Evolutionary conservation across 225 moss, liverwort and hornwort species (phyloP).

Genomic region (Bryum argenteum): DNA sequence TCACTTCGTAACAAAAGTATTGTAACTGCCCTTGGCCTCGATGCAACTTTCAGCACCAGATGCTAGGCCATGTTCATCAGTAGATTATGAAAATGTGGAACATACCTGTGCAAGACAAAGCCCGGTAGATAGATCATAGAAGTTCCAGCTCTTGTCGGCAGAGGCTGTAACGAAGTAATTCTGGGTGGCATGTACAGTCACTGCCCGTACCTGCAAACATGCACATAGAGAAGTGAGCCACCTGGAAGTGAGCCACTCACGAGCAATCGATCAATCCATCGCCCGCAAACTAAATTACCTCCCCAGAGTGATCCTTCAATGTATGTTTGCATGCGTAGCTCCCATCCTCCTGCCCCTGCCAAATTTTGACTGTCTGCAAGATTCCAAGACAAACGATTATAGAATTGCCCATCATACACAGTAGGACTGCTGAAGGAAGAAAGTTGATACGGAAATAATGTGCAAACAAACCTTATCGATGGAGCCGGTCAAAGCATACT

Average conservation of each 20-base stretch:
- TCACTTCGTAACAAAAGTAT: not conserved
- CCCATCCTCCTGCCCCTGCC: slow-evolving; percentile 94
- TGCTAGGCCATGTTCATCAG: not conserved
- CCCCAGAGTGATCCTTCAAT: slow-evolving; percentile 80
- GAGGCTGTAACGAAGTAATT: slow-evolving; percentile 96
- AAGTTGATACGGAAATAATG: not conserved
- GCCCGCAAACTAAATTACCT: slow-evolving; percentile 43
- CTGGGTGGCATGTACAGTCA: slow-evolving; percentile 93
- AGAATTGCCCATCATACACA: not conserved
- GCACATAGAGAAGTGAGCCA: not conserved
- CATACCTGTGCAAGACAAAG: slow-evolving; percentile 85
- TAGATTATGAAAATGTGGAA: not conserved
- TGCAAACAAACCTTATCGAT: slow-evolving; percentile 79
- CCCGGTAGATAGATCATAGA: slow-evolving; percentile 67
- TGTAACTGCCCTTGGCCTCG: not conserved
- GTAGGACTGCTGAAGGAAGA: not conserved
- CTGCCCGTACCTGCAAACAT: slow-evolving; percentile 80
- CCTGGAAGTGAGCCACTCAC: not conserved
- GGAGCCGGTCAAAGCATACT: slow-evolving; percentile 85
- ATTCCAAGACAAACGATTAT: slow-evolving; percentile 16
- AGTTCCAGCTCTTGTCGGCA: slow-evolving; percentile 74
- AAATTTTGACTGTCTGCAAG: slow-evolving; percentile 86
- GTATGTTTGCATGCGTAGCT: slow-evolving; percentile 79
- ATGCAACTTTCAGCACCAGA: slow-evolving; percentile 1
- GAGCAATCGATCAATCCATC: not conserved